A percentile compares a stretch with the other conserved stretches of the same genome.
phyloP scores from a whole-genome alignment of 768 basidiomycete genomes.

The Epithele typhae region DNA sequence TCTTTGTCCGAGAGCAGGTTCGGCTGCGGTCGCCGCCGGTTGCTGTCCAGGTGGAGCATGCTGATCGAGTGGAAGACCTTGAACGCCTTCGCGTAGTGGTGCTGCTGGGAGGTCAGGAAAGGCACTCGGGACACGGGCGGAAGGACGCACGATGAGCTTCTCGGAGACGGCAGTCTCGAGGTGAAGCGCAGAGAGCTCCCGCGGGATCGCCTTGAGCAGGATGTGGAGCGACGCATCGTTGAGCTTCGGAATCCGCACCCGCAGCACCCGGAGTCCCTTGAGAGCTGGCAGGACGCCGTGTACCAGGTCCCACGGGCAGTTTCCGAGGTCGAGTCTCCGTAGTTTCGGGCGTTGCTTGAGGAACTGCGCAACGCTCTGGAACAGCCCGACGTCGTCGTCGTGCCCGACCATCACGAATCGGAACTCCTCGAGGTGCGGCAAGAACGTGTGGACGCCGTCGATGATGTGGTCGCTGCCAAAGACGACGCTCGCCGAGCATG shows the following conservation, averaged over 20 bases:
- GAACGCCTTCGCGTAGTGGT: slow-evolving; percentile 50
- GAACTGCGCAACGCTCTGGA: slow-evolving; percentile 52
- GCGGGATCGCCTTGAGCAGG: slow-evolving; percentile 27
- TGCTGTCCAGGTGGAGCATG: slow-evolving; percentile 56
- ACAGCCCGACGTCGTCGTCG: slow-evolving; percentile 49
- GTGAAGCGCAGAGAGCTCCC: slow-evolving; percentile 49
- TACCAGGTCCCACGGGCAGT: slow-evolving; percentile 63
- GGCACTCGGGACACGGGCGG: no score
- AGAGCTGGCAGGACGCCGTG: slow-evolving; percentile 48
- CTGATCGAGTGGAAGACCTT: slow-evolving; percentile 43
- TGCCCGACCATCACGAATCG: slow-evolving; percentile 62
- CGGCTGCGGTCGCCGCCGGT: slow-evolving; percentile 48
- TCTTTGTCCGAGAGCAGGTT: slow-evolving; percentile 58
- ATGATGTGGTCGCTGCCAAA: slow-evolving; percentile 61
- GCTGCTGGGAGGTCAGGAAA: slow-evolving; percentile 33
- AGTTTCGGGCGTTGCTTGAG: slow-evolving; percentile 44
- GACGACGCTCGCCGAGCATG: slow-evolving; percentile 52
- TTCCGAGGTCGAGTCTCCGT: slow-evolving; percentile 56
- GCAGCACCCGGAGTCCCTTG: slow-evolving; percentile 47
- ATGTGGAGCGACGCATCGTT: slow-evolving; percentile 32
- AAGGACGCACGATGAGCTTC: slow-evolving; percentile 44
- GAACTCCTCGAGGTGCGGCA: slow-evolving; percentile 60
- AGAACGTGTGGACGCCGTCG: slow-evolving; percentile 52
- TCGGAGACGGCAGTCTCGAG: slow-evolving; percentile 48
- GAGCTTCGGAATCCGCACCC: slow-evolving; percentile 52